Evolutionary conservation across 2,329 filamentous ascomycete genomes (phyloP).

Genomic region (Furcasterigmium furcatum): DNA sequence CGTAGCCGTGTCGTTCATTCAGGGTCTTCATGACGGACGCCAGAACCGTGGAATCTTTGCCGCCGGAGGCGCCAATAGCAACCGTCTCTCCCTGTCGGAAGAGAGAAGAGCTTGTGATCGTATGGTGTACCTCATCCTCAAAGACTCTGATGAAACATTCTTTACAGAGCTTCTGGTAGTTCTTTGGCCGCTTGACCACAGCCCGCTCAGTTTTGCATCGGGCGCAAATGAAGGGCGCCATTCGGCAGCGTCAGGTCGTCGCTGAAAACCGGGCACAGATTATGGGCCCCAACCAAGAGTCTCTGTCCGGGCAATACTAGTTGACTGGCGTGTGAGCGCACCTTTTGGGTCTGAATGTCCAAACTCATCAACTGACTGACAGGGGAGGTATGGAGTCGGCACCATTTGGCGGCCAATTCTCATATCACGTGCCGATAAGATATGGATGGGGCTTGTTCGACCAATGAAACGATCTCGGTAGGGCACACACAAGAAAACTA

Average conservation of each 20-base stretch:
- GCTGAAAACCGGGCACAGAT: no score
- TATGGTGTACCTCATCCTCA: slow-evolving; percentile 91
- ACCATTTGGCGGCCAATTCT: no score
- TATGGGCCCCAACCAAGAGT: no score
- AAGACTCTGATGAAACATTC: slow-evolving; percentile 84
- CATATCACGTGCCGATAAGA: slow-evolving; percentile 7
- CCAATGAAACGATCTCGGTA: no score
- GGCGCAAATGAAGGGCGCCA: slow-evolving; percentile 76
- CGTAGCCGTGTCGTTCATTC: slow-evolving; percentile 86
- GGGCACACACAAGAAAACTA: neutral
- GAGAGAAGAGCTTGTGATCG: slow-evolving; percentile 76
- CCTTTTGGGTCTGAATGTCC: no score
- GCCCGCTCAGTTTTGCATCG: slow-evolving; percentile 75
- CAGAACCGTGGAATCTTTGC: slow-evolving; percentile 95
- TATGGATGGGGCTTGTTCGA: neutral
- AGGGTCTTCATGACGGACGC: slow-evolving; percentile 92
- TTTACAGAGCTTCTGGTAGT: slow-evolving; percentile 90
- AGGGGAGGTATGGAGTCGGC: no score
- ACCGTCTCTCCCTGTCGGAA: slow-evolving; percentile 82
- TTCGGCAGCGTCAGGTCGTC: no score
- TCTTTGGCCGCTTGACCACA: slow-evolving; percentile 90
- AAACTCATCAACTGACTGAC: no score
- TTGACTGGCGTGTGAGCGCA: neutral
- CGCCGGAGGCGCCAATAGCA: slow-evolving; percentile 93
- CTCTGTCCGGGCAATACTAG: neutral